A percentile compares a stretch with the other conserved stretches of the same genome.
Conservation (phyloP, 2,329 filamentous ascomycete species). For the Aspergillus clavatus region DNA sequence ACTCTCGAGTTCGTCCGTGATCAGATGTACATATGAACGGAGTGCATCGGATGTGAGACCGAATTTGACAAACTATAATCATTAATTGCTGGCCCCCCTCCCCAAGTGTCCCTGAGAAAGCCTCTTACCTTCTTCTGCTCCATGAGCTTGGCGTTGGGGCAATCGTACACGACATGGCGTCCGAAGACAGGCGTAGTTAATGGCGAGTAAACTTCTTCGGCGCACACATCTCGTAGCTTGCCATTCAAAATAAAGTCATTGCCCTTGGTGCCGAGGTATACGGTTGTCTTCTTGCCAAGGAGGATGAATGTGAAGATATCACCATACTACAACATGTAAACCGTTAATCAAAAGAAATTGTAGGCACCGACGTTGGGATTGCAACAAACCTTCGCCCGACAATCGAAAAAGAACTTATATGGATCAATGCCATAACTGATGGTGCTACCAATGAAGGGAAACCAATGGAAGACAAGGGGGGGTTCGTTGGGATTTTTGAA, state of each 20-base stretch:
- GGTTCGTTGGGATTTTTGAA: conserved; percentile 78
- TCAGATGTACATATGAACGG: conserved; percentile 70
- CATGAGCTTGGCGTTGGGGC: conserved; percentile 87
- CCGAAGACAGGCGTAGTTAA: conserved; percentile 70
- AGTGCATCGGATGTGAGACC: conserved; percentile 59
- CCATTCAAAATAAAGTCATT: conserved; percentile 92
- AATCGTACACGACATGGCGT: conserved; percentile 83
- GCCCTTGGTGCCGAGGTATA: conserved; percentile 73
- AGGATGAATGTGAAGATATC: conserved; percentile 87
- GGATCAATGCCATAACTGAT: conserved; percentile 88
- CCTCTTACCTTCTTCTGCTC: conserved; percentile 80
- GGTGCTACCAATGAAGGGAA: conserved; percentile 78
- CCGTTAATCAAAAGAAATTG: not conserved
- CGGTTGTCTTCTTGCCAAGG: conserved; percentile 83
- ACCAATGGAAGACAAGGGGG: conserved; percentile 60
- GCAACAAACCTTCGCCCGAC: conserved; percentile 64
- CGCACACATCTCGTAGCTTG: conserved; percentile 82
- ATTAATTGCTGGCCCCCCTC: conserved; percentile 23
- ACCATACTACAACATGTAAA: conserved; percentile 58
- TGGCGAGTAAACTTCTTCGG: conserved; percentile 83
- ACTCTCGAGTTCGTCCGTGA: conserved; percentile 66
- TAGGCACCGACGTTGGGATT: not conserved
- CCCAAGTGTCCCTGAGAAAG: not conserved
- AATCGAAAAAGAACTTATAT: conserved; percentile 59
- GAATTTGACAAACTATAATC: conserved; percentile 55